These are phyloP conservation scores for Carex littledalei DNA, from an alignment of 176 grass and related monocot genomes.

Conservation along the genomic window DNA sequence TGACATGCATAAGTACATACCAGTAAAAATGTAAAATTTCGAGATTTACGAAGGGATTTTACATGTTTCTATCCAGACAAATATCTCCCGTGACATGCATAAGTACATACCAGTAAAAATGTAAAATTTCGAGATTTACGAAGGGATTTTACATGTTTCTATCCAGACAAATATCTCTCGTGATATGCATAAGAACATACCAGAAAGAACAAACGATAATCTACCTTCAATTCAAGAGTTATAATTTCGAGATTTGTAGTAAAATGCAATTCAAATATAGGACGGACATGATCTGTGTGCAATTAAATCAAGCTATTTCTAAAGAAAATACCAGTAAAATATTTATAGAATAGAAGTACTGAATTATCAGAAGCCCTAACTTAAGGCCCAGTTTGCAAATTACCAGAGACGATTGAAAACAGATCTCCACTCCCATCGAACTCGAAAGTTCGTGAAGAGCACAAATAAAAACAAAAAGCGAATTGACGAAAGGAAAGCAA, in stretches of 20 bases:
- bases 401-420: neutral
- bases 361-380: neutral
- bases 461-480: neutral
- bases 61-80: neutral
- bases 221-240: neutral
- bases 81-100: neutral
- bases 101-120: no score
- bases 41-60: neutral
- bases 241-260: neutral
- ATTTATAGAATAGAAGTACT: neutral
- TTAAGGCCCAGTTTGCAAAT: neutral
- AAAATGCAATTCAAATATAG: neutral
- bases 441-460: neutral
- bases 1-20: neutral
- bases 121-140: no score
- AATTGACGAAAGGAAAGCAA: neutral
- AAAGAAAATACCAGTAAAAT: neutral
- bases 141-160: neutral
- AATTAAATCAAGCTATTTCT: neutral
- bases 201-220: neutral
- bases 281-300: neutral
- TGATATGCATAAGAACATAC: neutral
- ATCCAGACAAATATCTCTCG: neutral
- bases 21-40: no score
- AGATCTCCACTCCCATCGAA: neutral